phyloP scores from a whole-genome alignment of 75 land plant species.

The Pinus albicaulis region DNA sequence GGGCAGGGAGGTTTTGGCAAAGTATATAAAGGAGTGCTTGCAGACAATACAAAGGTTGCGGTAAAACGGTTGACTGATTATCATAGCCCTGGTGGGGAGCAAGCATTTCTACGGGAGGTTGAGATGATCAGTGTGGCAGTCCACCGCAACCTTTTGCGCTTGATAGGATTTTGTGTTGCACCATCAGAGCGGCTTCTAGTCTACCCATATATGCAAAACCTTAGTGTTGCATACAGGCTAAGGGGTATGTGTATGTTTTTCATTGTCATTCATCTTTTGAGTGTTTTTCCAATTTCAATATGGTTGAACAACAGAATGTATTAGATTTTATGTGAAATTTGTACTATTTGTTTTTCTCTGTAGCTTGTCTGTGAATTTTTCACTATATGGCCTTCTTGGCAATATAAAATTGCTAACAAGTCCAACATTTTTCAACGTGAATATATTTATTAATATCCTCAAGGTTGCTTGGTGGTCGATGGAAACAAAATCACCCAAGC shows the following conservation, averaged over 20 bases:
- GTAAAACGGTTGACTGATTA: conserved; percentile 64
- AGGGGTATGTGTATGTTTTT: conserved; percentile 37
- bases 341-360: no score
- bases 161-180: conserved; percentile 58
- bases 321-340: no score
- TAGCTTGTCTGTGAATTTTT: no score
- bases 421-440: no score
- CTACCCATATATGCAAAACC: conserved; percentile 75
- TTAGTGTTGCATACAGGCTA: conserved; percentile 71
- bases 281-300: no score
- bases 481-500: no score
- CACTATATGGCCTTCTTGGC: no score
- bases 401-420: no score
- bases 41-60: conserved; percentile 47
- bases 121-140: conserved; percentile 80
- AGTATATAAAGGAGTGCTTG: conserved; percentile 49
- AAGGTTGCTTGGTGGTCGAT: no score
- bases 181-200: conserved; percentile 68
- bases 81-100: conserved; percentile 48
- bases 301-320: no score
- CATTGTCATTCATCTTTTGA: no score
- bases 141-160: conserved; percentile 60
- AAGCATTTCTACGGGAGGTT: conserved; percentile 70
- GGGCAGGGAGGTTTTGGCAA: conserved; percentile 61
- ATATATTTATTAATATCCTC: no score